Evolutionary conservation across 1,284 basidiomycete species (phyloP).

Genomic region (Termitomyces sp.): DNA sequence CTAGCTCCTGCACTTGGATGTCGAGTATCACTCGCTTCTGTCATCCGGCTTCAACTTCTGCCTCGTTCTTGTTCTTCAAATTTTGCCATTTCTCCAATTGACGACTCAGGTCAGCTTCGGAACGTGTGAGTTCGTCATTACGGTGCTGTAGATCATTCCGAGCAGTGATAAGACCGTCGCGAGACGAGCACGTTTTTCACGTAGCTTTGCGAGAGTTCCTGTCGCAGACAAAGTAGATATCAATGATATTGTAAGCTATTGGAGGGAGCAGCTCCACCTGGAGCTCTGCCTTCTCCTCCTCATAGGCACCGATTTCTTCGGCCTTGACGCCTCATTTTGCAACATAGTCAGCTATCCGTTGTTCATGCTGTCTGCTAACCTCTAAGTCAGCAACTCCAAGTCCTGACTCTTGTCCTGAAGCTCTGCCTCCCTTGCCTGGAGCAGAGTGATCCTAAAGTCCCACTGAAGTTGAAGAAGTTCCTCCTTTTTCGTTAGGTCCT

Average conservation of each 20-base stretch:
- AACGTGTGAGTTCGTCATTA: slow-evolving; percentile 52
- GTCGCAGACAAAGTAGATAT: slow-evolving; percentile 10
- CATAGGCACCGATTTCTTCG: slow-evolving; percentile 29
- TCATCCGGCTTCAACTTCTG: slow-evolving; percentile 49
- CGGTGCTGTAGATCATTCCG: slow-evolving; percentile 48
- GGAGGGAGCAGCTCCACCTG: slow-evolving; percentile 30
- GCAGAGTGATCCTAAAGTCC: slow-evolving; percentile 60
- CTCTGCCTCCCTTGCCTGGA: slow-evolving; percentile 56
- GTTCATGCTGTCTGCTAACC: slow-evolving; percentile 29
- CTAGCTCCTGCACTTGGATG: slow-evolving; percentile 44
- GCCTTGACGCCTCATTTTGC: slow-evolving; percentile 35
- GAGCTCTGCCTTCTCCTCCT: slow-evolving; percentile 37
- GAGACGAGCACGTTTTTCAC: slow-evolving; percentile 42
- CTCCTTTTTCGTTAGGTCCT: slow-evolving; percentile 47
- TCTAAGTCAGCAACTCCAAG: slow-evolving; percentile 30
- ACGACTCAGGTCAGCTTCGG: slow-evolving; percentile 47
- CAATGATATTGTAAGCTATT: background rate
- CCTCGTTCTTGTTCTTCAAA: slow-evolving; percentile 58
- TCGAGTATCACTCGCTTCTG: slow-evolving; percentile 55
- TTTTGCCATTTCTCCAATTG: slow-evolving; percentile 66
- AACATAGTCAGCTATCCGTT: slow-evolving; percentile 26
- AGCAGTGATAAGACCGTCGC: slow-evolving; percentile 50
- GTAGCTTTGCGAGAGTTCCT: slow-evolving; percentile 42
- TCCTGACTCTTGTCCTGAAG: slow-evolving; percentile 46
- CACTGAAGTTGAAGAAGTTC: slow-evolving; percentile 50